Evolutionary conservation across 2,329 filamentous ascomycete genomes (phyloP).

Genomic region (Venturia asperata): DNA sequence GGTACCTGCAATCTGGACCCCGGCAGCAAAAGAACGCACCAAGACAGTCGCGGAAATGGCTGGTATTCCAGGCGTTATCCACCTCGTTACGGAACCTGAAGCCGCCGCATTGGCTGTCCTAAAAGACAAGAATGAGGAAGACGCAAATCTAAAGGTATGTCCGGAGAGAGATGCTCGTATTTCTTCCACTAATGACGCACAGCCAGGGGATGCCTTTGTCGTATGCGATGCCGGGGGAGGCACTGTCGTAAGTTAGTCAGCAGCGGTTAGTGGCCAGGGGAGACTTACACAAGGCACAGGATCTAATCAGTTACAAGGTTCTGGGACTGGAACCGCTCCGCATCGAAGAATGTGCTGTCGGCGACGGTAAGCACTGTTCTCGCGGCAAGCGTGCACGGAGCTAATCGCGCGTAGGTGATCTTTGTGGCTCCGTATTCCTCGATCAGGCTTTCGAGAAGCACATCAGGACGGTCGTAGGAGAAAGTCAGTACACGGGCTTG

Average conservation of each 20-base stretch:
- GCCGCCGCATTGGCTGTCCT: not conserved
- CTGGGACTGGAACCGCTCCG: not conserved
- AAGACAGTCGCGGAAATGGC: not conserved
- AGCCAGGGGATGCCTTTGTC: not conserved
- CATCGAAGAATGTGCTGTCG: not conserved
- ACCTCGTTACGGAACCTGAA: conserved; percentile 7
- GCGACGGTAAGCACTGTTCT: not conserved
- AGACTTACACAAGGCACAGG: not conserved
- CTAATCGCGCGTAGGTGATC: not conserved
- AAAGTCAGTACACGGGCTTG: too few relatives aligned
- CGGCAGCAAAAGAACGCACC: not conserved
- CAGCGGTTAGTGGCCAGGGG: not conserved
- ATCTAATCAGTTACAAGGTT: conserved; percentile 7
- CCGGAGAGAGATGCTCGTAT: not conserved
- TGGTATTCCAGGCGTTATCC: not conserved
- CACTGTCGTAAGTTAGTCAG: not conserved
- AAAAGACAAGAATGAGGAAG: not conserved
- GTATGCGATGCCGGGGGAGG: not conserved
- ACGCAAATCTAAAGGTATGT: not conserved
- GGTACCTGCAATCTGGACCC: conserved; percentile 5
- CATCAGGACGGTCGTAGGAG: not conserved
- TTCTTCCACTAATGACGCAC: not conserved
- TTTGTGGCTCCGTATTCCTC: conserved; percentile 4
- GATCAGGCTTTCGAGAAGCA: not conserved
- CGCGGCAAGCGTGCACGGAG: not conserved